phyloP scores from a whole-genome alignment of 768 basidiomycete genomes.

The Paxillus involutus region DNA sequence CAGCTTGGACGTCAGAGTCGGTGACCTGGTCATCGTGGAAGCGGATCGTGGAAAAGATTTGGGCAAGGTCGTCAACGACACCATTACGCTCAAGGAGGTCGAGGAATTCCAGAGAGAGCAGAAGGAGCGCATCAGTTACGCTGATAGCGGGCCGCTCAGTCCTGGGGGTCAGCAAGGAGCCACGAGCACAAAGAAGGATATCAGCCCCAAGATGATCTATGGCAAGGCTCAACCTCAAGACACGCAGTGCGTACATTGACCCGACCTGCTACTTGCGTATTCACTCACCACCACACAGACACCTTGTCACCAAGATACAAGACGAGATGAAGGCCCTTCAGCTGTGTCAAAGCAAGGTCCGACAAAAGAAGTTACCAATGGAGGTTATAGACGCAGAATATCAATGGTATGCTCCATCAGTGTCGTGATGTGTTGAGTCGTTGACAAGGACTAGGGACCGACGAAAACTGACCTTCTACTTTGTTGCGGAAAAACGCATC shows the following conservation, averaged over 20 bases:
- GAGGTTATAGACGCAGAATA: slow-evolving; percentile 98
- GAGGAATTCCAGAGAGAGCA: slow-evolving; percentile 88
- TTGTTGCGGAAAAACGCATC: slow-evolving; percentile 92
- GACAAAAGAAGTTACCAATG: slow-evolving; percentile 95
- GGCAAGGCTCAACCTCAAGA: slow-evolving; percentile 83
- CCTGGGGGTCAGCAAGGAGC: slow-evolving; percentile 41
- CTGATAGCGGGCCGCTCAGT: slow-evolving; percentile 46
- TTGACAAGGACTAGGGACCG: slow-evolving; percentile 68
- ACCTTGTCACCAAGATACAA: slow-evolving; percentile 77
- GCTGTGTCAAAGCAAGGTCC: slow-evolving; percentile 88
- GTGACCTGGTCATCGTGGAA: slow-evolving; percentile 95
- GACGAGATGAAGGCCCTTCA: slow-evolving; percentile 93
- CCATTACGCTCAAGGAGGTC: slow-evolving; percentile 86
- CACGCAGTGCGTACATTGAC: slow-evolving; percentile 54
- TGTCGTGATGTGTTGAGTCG: neutral
- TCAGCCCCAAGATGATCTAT: slow-evolving; percentile 96
- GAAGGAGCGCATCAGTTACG: slow-evolving; percentile 51
- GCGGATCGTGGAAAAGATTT: slow-evolving; percentile 93
- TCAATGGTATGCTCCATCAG: slow-evolving; percentile 71
- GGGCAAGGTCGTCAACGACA: slow-evolving; percentile 89
- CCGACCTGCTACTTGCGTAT: neutral
- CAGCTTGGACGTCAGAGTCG: slow-evolving; percentile 64
- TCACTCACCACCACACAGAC: slow-evolving; percentile 38
- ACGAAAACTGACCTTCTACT: slow-evolving; percentile 97
- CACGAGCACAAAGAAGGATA: slow-evolving; percentile 73